Base-by-base conservation (phyloP, 2,329 filamentous ascomycete genomes). In the Colletotrichum melonis region DNA sequence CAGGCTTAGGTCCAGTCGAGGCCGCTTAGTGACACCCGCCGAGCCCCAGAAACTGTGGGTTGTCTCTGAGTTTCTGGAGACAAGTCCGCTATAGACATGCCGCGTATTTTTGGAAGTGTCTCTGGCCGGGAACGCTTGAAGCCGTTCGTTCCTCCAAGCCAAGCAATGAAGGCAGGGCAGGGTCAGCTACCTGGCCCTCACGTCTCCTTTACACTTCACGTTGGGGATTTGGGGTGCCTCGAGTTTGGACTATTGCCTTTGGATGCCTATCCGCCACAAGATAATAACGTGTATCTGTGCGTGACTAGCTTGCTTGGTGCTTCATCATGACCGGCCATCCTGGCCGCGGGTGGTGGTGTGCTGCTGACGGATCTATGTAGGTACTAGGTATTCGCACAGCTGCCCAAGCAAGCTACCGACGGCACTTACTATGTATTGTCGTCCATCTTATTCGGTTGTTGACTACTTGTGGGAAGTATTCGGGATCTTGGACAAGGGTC, bases 1-100 rank as follows among this genome's bases (percentile, higher is more conserved):
- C 58, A 58, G 58, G 58, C 56, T 35, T 26, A 24, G 32, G 19
- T 24, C 32, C 56, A 62, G 63, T 56, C 56, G 56, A 56, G 63
- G 46, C 68, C 57, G 22, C 32, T 67, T 62, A 46, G 57, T 67
- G 63, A 62, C 68, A 67, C 63, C 63, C 56, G 64, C 56, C 62
- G 49, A 24, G 46, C 63, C 68, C 63, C 68, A 55, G 52, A 42
- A 65, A 55, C 22, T 55, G 55, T 70, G 68, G 60, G 57, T 52
- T 52, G 49, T 28, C 38, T 49, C 42, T 52, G 28, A 24, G 26
- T 57, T 30, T 32, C 16, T 32, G 55, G 55, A 28, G 16, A 32
- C 26, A n/a, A 9, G 55, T 32, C 30, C 14, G 56, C 49, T 24
- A 35, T 46, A 63, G 57, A 59, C 32, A 46, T 67, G 46, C 60